Conservation (phyloP, 495 filamentous ascomycete genomes). For the Xylaria grammica region DNA sequence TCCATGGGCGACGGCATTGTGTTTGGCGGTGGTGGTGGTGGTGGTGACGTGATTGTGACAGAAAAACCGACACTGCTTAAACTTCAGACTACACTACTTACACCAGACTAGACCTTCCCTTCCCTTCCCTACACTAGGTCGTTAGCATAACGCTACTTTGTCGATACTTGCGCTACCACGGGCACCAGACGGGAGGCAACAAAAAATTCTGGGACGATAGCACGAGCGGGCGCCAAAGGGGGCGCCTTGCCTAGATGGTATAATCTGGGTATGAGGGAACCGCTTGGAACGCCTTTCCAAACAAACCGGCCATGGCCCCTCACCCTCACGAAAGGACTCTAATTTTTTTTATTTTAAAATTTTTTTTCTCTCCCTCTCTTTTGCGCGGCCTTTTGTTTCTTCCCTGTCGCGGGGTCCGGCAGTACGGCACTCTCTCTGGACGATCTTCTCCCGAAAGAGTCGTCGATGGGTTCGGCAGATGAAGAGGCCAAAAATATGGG, state of each 20-base stretch:
- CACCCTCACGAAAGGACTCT: too few relatives aligned
- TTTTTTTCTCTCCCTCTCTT: background rate
- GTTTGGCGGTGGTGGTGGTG: background rate
- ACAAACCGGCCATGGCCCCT: too few relatives aligned
- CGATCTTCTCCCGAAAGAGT: conserved; percentile 12
- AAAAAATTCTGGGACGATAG: too few relatives aligned
- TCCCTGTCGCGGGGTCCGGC: background rate
- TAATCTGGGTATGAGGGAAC: too few relatives aligned
- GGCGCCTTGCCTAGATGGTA: too few relatives aligned
- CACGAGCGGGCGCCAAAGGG: too few relatives aligned
- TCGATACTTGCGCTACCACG: too few relatives aligned
- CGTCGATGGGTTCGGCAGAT: conserved; percentile 14
- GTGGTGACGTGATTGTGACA: conserved; percentile 23
- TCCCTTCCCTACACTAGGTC: too few relatives aligned
- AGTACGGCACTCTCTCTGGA: background rate
- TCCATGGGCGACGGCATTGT: background rate
- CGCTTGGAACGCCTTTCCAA: too few relatives aligned
- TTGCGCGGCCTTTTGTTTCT: background rate
- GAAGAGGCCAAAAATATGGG: background rate
- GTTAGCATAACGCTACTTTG: too few relatives aligned
- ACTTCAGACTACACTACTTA: background rate
- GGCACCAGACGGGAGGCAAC: too few relatives aligned
- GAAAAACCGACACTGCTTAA: too few relatives aligned
- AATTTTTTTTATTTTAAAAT: background rate
- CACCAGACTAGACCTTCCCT: background rate